These are phyloP conservation scores for Scedosporium minutisporum DNA, from an alignment of 2,329 filamentous ascomycete species.

Conservation along the genomic window DNA sequence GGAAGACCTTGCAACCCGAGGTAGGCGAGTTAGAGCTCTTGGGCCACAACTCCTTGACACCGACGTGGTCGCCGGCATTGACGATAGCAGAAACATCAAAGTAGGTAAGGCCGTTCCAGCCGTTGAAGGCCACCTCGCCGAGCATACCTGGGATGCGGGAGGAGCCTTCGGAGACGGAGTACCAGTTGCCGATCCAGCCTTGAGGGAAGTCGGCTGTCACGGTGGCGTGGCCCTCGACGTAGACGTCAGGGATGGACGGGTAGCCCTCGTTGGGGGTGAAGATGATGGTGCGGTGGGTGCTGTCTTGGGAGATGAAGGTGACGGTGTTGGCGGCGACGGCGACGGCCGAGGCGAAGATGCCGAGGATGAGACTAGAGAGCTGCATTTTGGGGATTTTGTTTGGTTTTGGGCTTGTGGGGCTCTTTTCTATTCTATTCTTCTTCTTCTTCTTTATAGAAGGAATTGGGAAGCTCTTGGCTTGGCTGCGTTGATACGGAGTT, in stretches of 20 bases:
- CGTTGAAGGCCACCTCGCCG: slow-evolving; percentile 40
- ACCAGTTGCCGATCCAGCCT: slow-evolving; percentile 40
- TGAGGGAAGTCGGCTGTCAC: slow-evolving; percentile 32
- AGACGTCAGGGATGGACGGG: slow-evolving; percentile 25
- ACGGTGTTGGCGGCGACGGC: slow-evolving; percentile 37
- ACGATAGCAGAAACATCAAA: slow-evolving; percentile 52
- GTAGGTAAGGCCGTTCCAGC: slow-evolving; percentile 38
- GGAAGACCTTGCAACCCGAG: slow-evolving; percentile 43
- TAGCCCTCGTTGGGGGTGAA: slow-evolving; percentile 36
- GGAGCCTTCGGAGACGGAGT: slow-evolving; percentile 36
- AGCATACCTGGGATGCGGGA: slow-evolving; percentile 38
- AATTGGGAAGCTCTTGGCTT: no score
- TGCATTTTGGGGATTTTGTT: slow-evolving; percentile 46
- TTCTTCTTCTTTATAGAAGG: background rate
- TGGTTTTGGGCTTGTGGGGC: background rate
- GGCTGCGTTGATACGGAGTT: no score
- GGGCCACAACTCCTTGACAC: slow-evolving; percentile 47
- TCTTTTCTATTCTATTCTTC: background rate
- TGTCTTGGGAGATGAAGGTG: slow-evolving; percentile 51
- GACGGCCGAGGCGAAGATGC: slow-evolving; percentile 32
- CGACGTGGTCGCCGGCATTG: slow-evolving; percentile 35
- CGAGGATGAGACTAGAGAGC: slow-evolving; percentile 36
- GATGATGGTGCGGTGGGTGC: slow-evolving; percentile 35
- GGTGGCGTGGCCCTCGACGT: slow-evolving; percentile 27
- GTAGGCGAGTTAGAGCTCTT: slow-evolving; percentile 22